Evolutionary conservation across 2,329 filamentous ascomycete genomes (phyloP).

Genomic region (Myriosclerotinia curreyana): DNA sequence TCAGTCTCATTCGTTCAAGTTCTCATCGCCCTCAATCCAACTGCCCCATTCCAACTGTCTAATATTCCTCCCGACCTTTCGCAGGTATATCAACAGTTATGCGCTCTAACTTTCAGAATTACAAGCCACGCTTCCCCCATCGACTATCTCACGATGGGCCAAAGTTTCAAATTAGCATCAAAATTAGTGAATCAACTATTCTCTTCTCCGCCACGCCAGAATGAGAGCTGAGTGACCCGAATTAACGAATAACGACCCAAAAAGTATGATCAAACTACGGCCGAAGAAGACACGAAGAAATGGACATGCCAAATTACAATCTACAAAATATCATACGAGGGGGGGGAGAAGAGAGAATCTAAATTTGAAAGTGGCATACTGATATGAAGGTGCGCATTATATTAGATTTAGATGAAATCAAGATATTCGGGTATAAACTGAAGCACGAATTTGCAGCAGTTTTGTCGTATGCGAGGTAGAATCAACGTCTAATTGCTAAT

Average conservation of each 20-base stretch:
- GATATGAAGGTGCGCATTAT: no score
- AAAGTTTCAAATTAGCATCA: not conserved
- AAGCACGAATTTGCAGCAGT: no score
- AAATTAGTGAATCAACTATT: not conserved
- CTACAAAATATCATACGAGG: no score
- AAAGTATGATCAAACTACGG: not conserved
- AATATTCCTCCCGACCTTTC: not conserved
- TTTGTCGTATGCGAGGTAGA: not conserved
- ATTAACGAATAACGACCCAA: not conserved
- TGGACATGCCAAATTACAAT: no score
- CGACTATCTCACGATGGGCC: not conserved
- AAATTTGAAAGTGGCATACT: no score
- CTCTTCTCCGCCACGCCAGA: not conserved
- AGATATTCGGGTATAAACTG: not conserved
- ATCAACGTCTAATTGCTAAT: no score
- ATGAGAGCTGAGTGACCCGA: not conserved
- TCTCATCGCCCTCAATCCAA: not conserved
- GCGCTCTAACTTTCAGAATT: not conserved
- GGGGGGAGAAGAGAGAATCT: no score
- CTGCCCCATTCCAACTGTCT: no score
- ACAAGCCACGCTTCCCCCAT: not conserved
- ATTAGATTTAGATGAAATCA: no score
- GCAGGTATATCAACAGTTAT: not conserved
- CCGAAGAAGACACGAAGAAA: no score
- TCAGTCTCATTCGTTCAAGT: not conserved